Percentiles rank a stretch among this genome's conserved stretches.
Evolutionary conservation across 371 early-diverging fungal genomes (phyloP).

Genomic region (Rhizopus arrhizus): DNA sequence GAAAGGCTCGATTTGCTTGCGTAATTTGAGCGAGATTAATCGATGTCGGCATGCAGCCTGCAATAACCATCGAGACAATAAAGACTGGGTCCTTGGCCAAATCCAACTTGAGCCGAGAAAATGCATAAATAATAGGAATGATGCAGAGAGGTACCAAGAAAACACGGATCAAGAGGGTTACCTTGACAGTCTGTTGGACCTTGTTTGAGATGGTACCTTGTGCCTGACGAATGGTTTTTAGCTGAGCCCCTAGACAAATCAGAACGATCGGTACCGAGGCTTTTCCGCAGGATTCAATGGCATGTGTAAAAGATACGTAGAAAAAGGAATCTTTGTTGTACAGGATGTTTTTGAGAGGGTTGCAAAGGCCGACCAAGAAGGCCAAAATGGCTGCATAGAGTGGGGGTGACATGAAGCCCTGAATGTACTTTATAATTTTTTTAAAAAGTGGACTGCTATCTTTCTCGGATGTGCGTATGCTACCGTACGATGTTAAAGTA

Average conservation of each 20-base stretch:
- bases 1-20: conserved; percentile 58
- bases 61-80: conserved; percentile 50
- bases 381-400: conserved; percentile 64
- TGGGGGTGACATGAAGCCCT: conserved; percentile 63
- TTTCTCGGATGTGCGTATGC: not conserved
- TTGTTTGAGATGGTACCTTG: conserved; percentile 5
- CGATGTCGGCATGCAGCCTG: conserved; percentile 61
- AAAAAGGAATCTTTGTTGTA: conserved; percentile 54
- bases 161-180: conserved; percentile 52
- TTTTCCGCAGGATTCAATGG: conserved; percentile 67
- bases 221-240: conserved; percentile 28
- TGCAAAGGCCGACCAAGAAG: conserved; percentile 58
- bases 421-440: not conserved
- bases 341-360: conserved; percentile 53
- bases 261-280: conserved; percentile 72
- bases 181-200: conserved; percentile 35
- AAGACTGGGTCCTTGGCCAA: conserved; percentile 58
- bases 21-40: conserved; percentile 61
- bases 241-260: conserved; percentile 71
- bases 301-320: conserved; percentile 59
- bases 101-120: conserved; percentile 28
- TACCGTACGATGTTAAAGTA: not conserved
- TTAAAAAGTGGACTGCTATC: not conserved
- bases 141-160: conserved; percentile 48
- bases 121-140: conserved; percentile 46